Evolutionary conservation across 2,329 filamentous ascomycete genomes (phyloP), one percentile per base, ranked within the genome.

Genomic region (Talaromyces sp.): DNA sequence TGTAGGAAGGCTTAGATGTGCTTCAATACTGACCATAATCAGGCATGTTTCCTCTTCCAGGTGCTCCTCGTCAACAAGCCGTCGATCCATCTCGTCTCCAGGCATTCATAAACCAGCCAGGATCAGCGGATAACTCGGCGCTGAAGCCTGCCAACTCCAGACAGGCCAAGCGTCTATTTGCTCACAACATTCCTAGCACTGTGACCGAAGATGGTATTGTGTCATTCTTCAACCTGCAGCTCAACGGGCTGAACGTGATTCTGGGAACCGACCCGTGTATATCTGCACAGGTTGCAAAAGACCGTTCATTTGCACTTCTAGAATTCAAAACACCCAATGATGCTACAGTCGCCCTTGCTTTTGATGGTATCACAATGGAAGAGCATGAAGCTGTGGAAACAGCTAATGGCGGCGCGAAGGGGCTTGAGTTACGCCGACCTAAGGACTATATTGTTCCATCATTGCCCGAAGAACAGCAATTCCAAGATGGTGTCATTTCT

Each of bases 31-130:
- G 14, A 55, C 29, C 29, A 64, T 58, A 41, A 41, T 17, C 38
- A 66, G 89, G 93, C 80, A 97, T 99, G 94, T 99, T 99, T 80
- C 92, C 95, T 62, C 85, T 99, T 52, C 94, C 94, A 3, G 94
- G 94, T 65, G 94, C 94, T 63, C 94, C 94, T 58, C 87, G 94
- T 67, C 92, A 96, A 74, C 92, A 97, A 71, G 89, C 91, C 35
- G 94, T 97, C 88, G 94, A 99, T 68, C 92, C 93, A 17, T 90
- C 86, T 69, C 93, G 93, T 75, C 83, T 99, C 54, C 92, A 97
- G 74, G 92, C 93, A 24, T 96, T 99, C 75, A 95, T 97, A 86
- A 92, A 90, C 74, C 92, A 95, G 72, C 90, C 93, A 14, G 88
- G 88, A 58, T 87, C 67, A 24, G 81, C 81, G 32, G 88, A 85